Conservation (phyloP, 768 basidiomycete species). For the Hirschioporus abietinus region DNA sequence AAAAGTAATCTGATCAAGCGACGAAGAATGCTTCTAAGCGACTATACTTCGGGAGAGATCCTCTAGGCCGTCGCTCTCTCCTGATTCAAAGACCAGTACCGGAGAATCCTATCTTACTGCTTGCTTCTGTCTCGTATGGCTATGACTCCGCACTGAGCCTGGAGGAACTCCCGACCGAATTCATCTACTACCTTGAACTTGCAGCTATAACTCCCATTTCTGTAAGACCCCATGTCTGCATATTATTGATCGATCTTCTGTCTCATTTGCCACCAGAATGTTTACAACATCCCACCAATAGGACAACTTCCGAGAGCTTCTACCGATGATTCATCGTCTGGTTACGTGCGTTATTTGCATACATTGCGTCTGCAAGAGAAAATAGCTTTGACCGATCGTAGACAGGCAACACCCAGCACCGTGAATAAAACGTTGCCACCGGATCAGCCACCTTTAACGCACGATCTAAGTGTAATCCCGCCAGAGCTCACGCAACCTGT, state of each 20-base stretch:
- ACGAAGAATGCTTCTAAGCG: constrained; percentile 36
- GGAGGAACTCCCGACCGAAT: constrained; percentile 56
- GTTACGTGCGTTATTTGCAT: background rate
- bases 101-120: constrained; percentile 45
- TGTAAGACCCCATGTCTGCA: background rate
- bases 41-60: constrained; percentile 76
- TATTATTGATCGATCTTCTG: background rate
- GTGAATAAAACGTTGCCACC: constrained; percentile 49
- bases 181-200: constrained; percentile 52
- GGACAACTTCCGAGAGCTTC: background rate
- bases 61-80: constrained; percentile 82
- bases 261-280: background rate
- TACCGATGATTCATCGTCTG: background rate
- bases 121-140: constrained; percentile 64
- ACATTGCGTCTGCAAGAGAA: background rate
- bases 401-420: constrained; percentile 37
- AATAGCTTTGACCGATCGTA: background rate
- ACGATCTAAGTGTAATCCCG: constrained; percentile 39
- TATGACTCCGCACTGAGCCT: constrained; percentile 39
- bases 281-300: background rate
- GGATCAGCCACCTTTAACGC: constrained; percentile 29
- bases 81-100: constrained; percentile 57
- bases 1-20: constrained; percentile 8
- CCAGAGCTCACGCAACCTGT: constrained; percentile 36
- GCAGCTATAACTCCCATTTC: background rate